Evolutionary conservation across 352 stramenopile genomes (phyloP).

Genomic region (Pythium oligandrum): DNA sequence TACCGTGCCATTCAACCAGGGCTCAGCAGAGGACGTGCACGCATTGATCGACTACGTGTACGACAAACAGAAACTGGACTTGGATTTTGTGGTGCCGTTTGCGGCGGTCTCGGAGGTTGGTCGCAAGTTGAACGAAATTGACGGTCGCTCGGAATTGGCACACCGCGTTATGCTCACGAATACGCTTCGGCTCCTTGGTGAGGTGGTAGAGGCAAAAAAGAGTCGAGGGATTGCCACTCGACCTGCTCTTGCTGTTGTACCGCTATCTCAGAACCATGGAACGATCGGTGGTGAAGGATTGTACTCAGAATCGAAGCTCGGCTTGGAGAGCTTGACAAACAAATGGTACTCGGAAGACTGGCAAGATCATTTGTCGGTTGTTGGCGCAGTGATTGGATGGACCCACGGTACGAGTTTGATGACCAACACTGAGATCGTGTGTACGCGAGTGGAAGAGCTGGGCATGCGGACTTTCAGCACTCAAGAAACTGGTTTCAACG

Average conservation of each 20-base stretch:
- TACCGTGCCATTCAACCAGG: constrained; percentile 83
- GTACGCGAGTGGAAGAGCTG: constrained; percentile 71
- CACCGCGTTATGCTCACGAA: constrained; percentile 90
- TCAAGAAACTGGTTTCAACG: constrained; percentile 87
- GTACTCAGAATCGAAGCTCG: constrained; percentile 87
- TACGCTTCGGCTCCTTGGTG: constrained; percentile 73
- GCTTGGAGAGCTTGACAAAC: constrained; percentile 78
- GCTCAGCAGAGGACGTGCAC: constrained; percentile 70
- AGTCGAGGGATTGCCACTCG: constrained; percentile 61
- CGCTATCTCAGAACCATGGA: constrained; percentile 83
- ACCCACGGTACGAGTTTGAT: constrained; percentile 84
- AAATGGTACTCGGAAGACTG: constrained; percentile 87
- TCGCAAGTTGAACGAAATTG: constrained; percentile 73
- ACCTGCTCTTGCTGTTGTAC: constrained; percentile 71
- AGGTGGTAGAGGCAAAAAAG: constrained; percentile 75
- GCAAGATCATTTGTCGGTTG: constrained; percentile 80
- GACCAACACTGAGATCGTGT: constrained; percentile 85
- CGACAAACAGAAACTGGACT: constrained; percentile 68
- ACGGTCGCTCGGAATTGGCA: constrained; percentile 72
- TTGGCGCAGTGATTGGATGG: constrained; percentile 85
- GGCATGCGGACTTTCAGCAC: constrained; percentile 84
- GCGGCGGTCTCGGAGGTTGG: constrained; percentile 77
- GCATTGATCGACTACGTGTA: constrained; percentile 79
- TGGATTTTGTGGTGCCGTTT: constrained; percentile 87
- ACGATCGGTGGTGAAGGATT: constrained; percentile 83